phyloP scores from a whole-genome alignment of 2,329 filamentous ascomycete species.

The Colletotrichum sp. region DNA sequence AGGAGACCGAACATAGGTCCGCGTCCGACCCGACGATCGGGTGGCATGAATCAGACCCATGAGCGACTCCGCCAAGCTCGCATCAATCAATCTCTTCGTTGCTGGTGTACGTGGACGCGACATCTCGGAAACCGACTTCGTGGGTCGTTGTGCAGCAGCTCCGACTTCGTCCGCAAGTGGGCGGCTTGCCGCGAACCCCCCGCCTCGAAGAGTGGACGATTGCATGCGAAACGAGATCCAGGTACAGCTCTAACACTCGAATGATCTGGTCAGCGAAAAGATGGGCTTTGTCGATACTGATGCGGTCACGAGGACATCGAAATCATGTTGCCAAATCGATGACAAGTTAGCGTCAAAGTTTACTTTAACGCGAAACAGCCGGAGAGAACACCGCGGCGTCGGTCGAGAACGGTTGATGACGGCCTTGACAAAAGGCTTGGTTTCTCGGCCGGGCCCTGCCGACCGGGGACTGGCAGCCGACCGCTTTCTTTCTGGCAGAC shows the following conservation, averaged over 20 bases:
- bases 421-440: not conserved
- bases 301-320: not conserved
- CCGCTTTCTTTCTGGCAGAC: not conserved
- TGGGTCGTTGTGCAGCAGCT: not conserved
- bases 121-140: not conserved
- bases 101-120: not conserved
- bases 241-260: not conserved
- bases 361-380: not conserved
- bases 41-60: not conserved
- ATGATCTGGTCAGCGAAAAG: not conserved
- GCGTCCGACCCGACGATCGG: not conserved
- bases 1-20: not conserved
- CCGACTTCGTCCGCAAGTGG: constrained; percentile 1
- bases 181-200: not conserved
- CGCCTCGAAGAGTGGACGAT: not conserved
- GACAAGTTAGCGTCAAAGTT: not conserved
- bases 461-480: not conserved
- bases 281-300: not conserved
- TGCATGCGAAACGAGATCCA: not conserved
- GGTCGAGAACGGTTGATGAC: not conserved
- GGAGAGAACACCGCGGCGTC: not conserved
- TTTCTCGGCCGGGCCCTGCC: not conserved
- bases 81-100: not conserved
- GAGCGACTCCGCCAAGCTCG: not conserved
- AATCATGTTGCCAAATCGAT: not conserved